Evolutionary conservation across 768 basidiomycete genomes (phyloP).

Genomic region (Polyporus arcularius): DNA sequence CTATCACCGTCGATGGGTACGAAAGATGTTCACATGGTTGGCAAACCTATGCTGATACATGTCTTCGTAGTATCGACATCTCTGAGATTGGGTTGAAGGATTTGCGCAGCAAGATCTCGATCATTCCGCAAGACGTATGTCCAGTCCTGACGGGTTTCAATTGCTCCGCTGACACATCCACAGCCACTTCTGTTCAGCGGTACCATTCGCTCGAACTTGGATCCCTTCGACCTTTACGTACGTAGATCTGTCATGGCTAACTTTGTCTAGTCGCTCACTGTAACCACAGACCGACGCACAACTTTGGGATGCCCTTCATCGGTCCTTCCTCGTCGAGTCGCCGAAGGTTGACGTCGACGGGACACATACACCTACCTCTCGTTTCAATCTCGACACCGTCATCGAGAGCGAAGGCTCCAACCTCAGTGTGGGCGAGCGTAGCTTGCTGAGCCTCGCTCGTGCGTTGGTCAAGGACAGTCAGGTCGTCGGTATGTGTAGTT

Average conservation of each 20-base stretch:
- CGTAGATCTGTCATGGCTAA: conserved; percentile 29
- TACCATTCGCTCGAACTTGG: conserved; percentile 58
- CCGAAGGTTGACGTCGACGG: conserved; percentile 24
- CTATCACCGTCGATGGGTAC: conserved; percentile 65
- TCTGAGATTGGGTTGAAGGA: conserved; percentile 66
- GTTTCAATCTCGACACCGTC: conserved; percentile 51
- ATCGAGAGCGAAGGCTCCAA: conserved; percentile 58
- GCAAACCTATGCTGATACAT: not conserved
- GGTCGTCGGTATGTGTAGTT: conserved; percentile 35
- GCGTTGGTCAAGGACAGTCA: conserved; percentile 53
- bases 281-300: conserved; percentile 43
- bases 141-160: conserved; percentile 1
- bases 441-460: conserved; percentile 53
- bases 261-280: not conserved
- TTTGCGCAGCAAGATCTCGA: conserved; percentile 57
- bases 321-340: conserved; percentile 50
- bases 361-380: conserved; percentile 25
- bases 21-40: conserved; percentile 4
- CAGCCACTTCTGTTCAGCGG: conserved; percentile 62
- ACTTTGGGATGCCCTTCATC: conserved; percentile 73
- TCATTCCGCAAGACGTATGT: conserved; percentile 70
- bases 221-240: conserved; percentile 53
- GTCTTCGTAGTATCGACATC: conserved; percentile 54
- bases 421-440: conserved; percentile 48
- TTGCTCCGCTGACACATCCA: not conserved